Evolutionary conservation across 2,329 filamentous ascomycete species (phyloP), one percentile per base, ranked within the genome.

Genomic region (Ophiobolus disseminans): DNA sequence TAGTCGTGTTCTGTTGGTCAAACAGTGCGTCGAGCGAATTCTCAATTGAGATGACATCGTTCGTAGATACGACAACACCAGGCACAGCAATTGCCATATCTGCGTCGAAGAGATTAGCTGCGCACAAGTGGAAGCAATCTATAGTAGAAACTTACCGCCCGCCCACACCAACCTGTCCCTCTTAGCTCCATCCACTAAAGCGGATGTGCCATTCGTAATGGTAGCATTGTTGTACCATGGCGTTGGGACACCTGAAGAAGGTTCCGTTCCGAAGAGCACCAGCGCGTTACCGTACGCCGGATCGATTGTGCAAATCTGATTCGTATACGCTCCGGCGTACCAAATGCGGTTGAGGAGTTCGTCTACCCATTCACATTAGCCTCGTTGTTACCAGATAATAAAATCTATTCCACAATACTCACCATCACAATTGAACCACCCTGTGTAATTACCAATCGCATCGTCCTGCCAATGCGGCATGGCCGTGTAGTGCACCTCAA

Each of bases 151-250:
- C 58, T 26, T 57, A 67, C 65, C 68, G 1, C 84, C 84, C 9
- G 83, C 79, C 82, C 83, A 86, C 2, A 86, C 79, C 14, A 82
- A 72, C 7, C 82, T 76, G 58, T 86, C 83, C 23, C 83, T 75
- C 62, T 86, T 86, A 1, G 81, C 80, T 11, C 83, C 83, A 61
- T 86, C 83, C 1, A 73, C 70, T 7, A 77, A 53, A 3, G 64
- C 62, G 13, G 68, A 72, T 0, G 55, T 66, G 0, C 73, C 73
- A n/a, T 74, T 72, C 0, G 74, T 68, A 35, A 77, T 74, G 0
- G 75, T 76, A 17, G 61, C 67, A 37, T 76, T 77, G 53, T 68
- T 63, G 22, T 73, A 76, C 75, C 75, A 78, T 1, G 69, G 68
- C 11, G 70, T 69, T 3, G 60, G 60, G 1, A 57, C 57, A 25